Evolutionary conservation across 768 basidiomycete genomes (phyloP), one percentile per base, ranked within the genome.

Genomic region (Pisolithus marmoratus): DNA sequence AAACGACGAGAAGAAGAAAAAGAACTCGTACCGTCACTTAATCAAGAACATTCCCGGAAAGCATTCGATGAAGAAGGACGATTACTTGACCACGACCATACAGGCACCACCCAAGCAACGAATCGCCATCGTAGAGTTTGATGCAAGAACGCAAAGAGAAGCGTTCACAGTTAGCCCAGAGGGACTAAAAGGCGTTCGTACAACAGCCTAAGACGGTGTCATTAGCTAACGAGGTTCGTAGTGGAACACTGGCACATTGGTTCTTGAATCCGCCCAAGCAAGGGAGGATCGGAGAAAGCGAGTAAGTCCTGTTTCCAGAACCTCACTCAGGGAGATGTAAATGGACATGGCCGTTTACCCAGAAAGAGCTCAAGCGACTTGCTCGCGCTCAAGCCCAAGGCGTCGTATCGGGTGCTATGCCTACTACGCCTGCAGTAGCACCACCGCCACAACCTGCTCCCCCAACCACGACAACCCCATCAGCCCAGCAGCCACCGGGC

Each of bases 1-100:
- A n/a, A 70, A 69, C 17, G 77, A 74, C 17, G 82, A 85, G 53
- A 75, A 73, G 77, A 89, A 84, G 78, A 82, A 78, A 73, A 85
- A 84, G 74, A 87, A 87, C 58, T 81, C 71, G 52, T 90, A 89
- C 61, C 85, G 81, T 59, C 83, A 88, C 60, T 77, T 89, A 50
- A 85, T 90, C 60, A 87, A 83, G 72, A 81, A 78, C 52, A 73
- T 85, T 43, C 86, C 86, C 55, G 87, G 87, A 53, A 90, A 89
- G 65, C 87, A 90, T 57, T 85, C 87, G 26, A 74, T 80, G 75
- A 88, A 87, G 72, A 90, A 85, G 65, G 87, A 90, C 59, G 82
- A 85, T 53, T 87, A 81, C 66, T 67, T 90, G 46, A 75, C 74
- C 37, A 80, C 70, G 1, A 80, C 81, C 56, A 86, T 90, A 73